Evolutionary conservation across 164 flowering plant species (phyloP), one percentile per base, ranked within the genome.

Genomic region (Akebia trifoliata): DNA sequence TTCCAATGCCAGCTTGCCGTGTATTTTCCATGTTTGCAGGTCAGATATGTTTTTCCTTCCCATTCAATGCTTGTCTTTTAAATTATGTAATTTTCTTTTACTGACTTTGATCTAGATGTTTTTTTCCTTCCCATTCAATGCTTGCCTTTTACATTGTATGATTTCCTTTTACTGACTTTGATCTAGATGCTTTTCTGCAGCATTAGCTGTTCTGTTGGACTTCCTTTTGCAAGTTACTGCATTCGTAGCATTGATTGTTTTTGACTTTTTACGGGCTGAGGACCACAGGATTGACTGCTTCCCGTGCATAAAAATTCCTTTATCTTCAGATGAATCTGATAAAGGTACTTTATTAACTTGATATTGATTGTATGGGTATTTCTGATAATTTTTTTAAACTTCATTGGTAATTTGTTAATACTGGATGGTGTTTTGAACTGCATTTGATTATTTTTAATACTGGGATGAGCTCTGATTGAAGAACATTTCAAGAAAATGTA

Each of bases 1-100:
- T 94, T 61, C 85, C 96, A 6, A 90, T 94, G 97, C 99, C 99
- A 37, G 99, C 99, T 47, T 82, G 90, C 61, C 96, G 97, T 43
- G 91, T 90, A 31, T 94, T 94, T 65, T 94, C 99, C 58, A 94
- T 94, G 99, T 90, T 90, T 76, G 97, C 99, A 66, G 99, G 99
- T 90, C 18, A 54, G 68, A 52, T 31, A 50, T 38, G 38, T 64
- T 44, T 30, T n/a, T 56, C 47, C 36, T 35, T 50, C 30, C 15
- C 45, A 30, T 52, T 48, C 4, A 18, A 32, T 43, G 20, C 22
- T 25, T 49, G 24, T 46, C 20, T 51, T 62, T 22, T 2, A 20
- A 15, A 10, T 20, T 39, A 22, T n/a, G 15, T 1, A 15, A 18
- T n/a, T 9, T 43, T 44, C 45, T 51, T 60, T 47, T 12, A 11